Percentiles rank a stretch among this genome's conserved stretches.
phyloP scores from a whole-genome alignment of 768 basidiomycete species.

The Favolaschia claudopus region DNA sequence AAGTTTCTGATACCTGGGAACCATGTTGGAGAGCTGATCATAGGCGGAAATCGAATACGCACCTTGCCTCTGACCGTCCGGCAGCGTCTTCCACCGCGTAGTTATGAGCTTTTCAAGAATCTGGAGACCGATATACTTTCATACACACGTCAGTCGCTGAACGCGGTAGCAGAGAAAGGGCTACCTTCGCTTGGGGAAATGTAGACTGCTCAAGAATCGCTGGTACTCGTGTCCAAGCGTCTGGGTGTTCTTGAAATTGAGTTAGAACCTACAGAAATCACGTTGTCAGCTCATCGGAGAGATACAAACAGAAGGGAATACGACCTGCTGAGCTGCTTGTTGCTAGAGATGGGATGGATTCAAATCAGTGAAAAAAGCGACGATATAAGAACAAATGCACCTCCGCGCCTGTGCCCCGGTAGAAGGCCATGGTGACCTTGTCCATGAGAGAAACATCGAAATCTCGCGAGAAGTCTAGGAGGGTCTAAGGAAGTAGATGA shows the following conservation, averaged over 20 bases:
- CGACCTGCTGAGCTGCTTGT: conserved; percentile 91
- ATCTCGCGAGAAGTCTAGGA: conserved; percentile 93
- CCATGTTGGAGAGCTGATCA: conserved; percentile 1
- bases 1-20: conserved; percentile 92
- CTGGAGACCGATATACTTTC: conserved; percentile 93
- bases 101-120: conserved; percentile 95
- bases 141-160: conserved; percentile 17
- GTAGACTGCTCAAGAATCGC: conserved; percentile 86
- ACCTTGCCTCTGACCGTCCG: conserved; percentile 94
- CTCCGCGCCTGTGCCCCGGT: conserved; percentile 84
- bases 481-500: conserved; percentile 58
- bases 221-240: conserved; percentile 97
- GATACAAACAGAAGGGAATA: conserved; percentile 38
- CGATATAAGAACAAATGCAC: conserved; percentile 50
- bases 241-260: conserved; percentile 95
- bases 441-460: conserved; percentile 94
- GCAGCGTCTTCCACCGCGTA: conserved; percentile 95
- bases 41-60: conserved; percentile 13
- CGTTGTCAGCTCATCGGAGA: not conserved
- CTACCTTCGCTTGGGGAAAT: conserved; percentile 87
- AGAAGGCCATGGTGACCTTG: conserved; percentile 92
- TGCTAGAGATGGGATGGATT: conserved; percentile 68
- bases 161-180: conserved; percentile 10
- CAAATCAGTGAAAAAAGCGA: conserved; percentile 33
- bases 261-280: conserved; percentile 55